These are phyloP conservation scores for Phyllachora maydis DNA, from an alignment of 2,329 filamentous ascomycete species.

Conservation along the genomic window DNA sequence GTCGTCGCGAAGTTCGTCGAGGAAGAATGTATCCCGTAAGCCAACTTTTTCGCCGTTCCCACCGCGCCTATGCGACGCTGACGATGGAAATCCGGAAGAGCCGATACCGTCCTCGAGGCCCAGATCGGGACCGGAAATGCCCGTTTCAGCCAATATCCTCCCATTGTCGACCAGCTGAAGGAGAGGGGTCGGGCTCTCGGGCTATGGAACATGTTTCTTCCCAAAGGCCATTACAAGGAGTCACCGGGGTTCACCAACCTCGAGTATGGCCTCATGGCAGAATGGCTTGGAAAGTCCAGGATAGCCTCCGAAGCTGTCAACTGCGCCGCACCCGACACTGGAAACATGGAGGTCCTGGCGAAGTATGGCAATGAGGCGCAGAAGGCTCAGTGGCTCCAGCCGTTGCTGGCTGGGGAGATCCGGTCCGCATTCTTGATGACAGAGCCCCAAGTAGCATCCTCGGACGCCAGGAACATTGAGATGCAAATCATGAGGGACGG, in stretches of 20 bases:
- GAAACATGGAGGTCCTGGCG: constrained; percentile 88
- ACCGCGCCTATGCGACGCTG: constrained; percentile 4
- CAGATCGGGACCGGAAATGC: constrained; percentile 57
- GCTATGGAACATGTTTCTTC: constrained; percentile 96
- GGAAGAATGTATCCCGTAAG: constrained; percentile 73
- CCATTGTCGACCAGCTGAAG: constrained; percentile 79
- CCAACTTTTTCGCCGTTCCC: constrained; percentile 5
- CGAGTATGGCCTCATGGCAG: constrained; percentile 95
- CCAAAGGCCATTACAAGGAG: constrained; percentile 87
- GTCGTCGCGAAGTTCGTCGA: constrained; percentile 90
- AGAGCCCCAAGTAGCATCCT: constrained; percentile 71
- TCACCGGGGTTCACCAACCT: constrained; percentile 88
- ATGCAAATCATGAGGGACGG: constrained; percentile 67
- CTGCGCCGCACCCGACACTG: constrained; percentile 78
- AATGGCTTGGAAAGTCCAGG: constrained; percentile 75
- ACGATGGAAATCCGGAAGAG: constrained; percentile 29
- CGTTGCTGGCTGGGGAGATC: constrained; percentile 67
- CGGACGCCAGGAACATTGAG: constrained; percentile 84
- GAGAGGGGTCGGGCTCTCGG: constrained; percentile 61
- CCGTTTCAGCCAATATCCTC: constrained; percentile 64
- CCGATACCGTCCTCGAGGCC: constrained; percentile 61
- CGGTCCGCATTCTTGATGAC: constrained; percentile 89
- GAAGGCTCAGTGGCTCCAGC: constrained; percentile 66
- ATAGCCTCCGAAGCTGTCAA: constrained; percentile 75
- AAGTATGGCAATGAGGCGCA: constrained; percentile 77